Base-by-base conservation (phyloP, 352 stramenopile species). In the Globisporangium uncinulatum region DNA sequence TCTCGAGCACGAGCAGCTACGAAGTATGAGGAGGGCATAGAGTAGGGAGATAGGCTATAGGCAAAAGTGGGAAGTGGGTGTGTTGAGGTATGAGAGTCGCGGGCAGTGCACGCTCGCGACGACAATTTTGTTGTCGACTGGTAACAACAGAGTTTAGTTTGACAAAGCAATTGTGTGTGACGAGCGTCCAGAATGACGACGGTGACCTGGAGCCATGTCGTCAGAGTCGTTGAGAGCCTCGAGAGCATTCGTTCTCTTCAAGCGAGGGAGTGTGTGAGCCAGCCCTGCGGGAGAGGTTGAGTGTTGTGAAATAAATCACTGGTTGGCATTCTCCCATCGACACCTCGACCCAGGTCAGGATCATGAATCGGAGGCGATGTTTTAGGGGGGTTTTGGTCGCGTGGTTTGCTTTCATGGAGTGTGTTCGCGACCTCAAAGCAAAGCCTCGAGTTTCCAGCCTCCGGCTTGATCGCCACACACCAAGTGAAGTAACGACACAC, bases 1-100 rank as follows among this genome's bases (percentile, higher is more conserved):
- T 47, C 42, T 47, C 42, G 42, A 47, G 42, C 42, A 47, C 42
- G n/a, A 47, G 42, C 42, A 47, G 42, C 42, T 47, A 47, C 42
- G 42, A 47, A 10, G 42, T 47, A 7, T 47, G 42, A 47, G 24
- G 24, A 29, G 24, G 24, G 3, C 6, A 47, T 47, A 47, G 42
- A 21, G 6, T 47, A 24, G 42, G 42, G 5, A 21, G 17, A 19
- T 44, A 17, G 39, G 39, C 39, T 44, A 15, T 17, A 19, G 11
- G 39, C 7, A 19, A 15, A 19, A n/a, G 17, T 6, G 2, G n/a
- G 14, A 19, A 47, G 42, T n/a, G 15, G 20, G 42, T 14, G 17
- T 47, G 42, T 47, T 21, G 42, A 24, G 13, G 42, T 47, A 47
- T 47, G n/a, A 47, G 42, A 6, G 41, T n/a, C 17, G 41, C 41